Evolutionary conservation across 352 stramenopile genomes (phyloP), one percentile per base, ranked within the genome.

Genomic region (Phytophthora nicotianae): DNA sequence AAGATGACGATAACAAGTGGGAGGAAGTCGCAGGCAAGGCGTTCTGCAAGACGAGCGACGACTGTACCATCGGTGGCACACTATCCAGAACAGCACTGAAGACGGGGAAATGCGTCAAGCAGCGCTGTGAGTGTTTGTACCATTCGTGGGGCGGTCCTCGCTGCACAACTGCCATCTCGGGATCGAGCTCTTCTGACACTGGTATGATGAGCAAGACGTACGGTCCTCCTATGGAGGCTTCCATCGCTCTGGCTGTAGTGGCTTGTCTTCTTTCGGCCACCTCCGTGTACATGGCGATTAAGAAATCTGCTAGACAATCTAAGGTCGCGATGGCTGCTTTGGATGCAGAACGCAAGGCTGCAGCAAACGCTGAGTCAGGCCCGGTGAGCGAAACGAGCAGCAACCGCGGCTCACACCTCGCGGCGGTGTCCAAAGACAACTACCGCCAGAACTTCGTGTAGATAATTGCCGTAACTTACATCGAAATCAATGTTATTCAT

Each of bases 371-470:
- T 1, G 41, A 47, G 19, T 6, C 1, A 19, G 41, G 10, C 8
- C 19, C 20, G 8, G 6, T 13, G 19, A 47, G 41, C 13, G 41
- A 47, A 27, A 23, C 41, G 41, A 47, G 41, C 41, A 47, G 19
- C 13, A 20, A 47, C 11, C 41, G 41, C 9, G 9, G 14, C 17
- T 47, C 41, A 13, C 9, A 20, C 41, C 41, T 47, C 17, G n/a
- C 27, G 21, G 26, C 32, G 21, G 13, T 45, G 3, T 32, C 70
- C 5, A 71, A 81, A 21, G 65, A 60, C 33, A 76, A 81, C 40
- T 80, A 85, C 65, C 57, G 64, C 45, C 72, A 83, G 46, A 85
- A 83, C 23, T 81, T 87, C 29, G 73, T 84, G 4, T 86, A 75
- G 38, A 68, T 35, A 58, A 27, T 43, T 43, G 37, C 17, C 37